Evolutionary conservation across 2,329 filamentous ascomycete species (phyloP).

Genomic region (Sclerotinia minor): DNA sequence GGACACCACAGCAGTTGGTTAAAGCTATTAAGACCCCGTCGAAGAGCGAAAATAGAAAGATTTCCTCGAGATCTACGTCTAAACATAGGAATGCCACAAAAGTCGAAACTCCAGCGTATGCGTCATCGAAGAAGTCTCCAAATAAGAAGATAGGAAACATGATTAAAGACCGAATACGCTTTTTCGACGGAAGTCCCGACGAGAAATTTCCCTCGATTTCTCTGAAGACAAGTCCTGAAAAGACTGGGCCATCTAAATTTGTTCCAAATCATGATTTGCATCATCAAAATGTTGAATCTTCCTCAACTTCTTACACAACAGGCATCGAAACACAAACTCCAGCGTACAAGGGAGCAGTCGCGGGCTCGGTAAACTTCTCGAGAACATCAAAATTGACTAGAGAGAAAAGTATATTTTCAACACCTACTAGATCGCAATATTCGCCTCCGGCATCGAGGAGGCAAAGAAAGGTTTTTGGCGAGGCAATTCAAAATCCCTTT

Average conservation of each 20-base stretch:
- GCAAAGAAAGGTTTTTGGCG: conserved; percentile 24
- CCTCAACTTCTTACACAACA: neutral
- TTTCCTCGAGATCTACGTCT: neutral
- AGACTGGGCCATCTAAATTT: neutral
- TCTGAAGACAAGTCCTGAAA: neutral
- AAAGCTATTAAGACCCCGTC: neutral
- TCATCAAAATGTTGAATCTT: neutral
- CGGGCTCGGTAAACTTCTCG: neutral
- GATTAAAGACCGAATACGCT: conserved; percentile 35
- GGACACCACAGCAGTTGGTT: neutral
- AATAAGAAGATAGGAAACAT: conserved; percentile 25
- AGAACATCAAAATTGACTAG: neutral
- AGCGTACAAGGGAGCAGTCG: neutral
- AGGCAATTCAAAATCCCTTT: conserved; percentile 24
- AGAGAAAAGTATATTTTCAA: neutral
- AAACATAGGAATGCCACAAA: neutral
- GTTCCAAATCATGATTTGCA: neutral
- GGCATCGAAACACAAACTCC: neutral
- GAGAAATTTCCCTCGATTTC: neutral
- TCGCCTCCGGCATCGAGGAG: conserved; percentile 7
- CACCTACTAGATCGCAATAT: conserved; percentile 8
- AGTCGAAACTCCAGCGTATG: neutral
- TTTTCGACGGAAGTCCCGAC: conserved; percentile 35
- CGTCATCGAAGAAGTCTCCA: conserved; percentile 8
- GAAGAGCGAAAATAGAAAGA: conserved; percentile 1